Percentiles rank a stretch among this genome's conserved stretches.
These are phyloP conservation scores for Cystobasidium sp. DNA, from an alignment of 1,284 basidiomycete species.

Conservation along the genomic window DNA sequence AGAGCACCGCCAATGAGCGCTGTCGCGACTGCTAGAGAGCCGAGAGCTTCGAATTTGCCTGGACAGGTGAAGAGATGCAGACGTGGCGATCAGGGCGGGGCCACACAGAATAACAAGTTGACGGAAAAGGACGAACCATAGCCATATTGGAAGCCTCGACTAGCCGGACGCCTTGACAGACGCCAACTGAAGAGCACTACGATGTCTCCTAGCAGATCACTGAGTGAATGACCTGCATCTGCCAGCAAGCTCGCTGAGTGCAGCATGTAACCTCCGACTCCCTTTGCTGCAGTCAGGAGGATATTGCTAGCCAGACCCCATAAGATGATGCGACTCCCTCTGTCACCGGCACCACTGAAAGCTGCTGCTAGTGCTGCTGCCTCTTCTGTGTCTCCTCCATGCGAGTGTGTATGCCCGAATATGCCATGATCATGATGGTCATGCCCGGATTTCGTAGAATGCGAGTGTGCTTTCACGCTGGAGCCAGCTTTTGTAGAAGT, in stretches of 20 bases:
- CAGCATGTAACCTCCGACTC: slow-evolving; percentile 58
- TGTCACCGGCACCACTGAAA: slow-evolving; percentile 54
- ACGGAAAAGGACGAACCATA: slow-evolving; percentile 51
- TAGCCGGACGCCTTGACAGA: slow-evolving; percentile 78
- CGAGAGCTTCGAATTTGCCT: slow-evolving; percentile 58
- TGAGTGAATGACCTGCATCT: slow-evolving; percentile 92
- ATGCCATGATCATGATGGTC: slow-evolving; percentile 46
- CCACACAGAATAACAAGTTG: not conserved
- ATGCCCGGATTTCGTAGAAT: slow-evolving; percentile 40
- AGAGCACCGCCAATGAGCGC: slow-evolving; percentile 74
- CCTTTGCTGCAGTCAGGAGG: slow-evolving; percentile 79
- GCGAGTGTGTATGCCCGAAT: slow-evolving; percentile 48
- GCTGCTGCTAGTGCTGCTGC: slow-evolving; percentile 55
- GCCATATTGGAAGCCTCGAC: slow-evolving; percentile 75
- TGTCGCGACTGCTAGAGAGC: slow-evolving; percentile 58
- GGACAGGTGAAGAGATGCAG: not conserved
- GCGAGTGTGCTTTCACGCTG: slow-evolving; percentile 4
- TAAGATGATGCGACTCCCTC: slow-evolving; percentile 58
- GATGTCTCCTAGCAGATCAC: slow-evolving; percentile 87
- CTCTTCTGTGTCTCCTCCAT: slow-evolving; percentile 55
- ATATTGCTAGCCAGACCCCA: slow-evolving; percentile 82
- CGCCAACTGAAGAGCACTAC: slow-evolving; percentile 92
- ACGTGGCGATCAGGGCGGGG: slow-evolving; percentile 4
- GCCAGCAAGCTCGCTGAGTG: slow-evolving; percentile 77
- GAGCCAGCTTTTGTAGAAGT: not conserved